These are phyloP conservation scores for Theobroma cacao DNA, from an alignment of 345 rosid species.

Conservation along the genomic window DNA sequence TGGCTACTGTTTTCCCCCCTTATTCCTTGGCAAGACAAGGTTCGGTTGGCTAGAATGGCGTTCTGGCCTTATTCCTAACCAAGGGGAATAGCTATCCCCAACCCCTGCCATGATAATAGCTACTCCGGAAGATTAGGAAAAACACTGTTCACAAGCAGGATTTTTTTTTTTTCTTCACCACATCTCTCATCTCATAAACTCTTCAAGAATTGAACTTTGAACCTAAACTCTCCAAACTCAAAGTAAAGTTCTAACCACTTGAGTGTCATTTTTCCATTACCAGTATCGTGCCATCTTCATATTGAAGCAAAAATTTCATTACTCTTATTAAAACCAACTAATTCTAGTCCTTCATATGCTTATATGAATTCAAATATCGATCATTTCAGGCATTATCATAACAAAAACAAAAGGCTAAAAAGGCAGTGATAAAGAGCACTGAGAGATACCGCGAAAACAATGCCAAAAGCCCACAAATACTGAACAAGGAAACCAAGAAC, in stretches of 20 bases:
- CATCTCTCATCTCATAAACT: not conserved
- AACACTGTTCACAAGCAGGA: not conserved
- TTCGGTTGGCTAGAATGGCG: too few species aligned
- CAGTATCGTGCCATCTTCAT: too few species aligned
- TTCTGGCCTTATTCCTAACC: too few species aligned
- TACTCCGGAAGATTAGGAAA: too few species aligned
- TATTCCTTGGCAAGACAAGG: too few species aligned
- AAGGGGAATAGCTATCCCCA: too few species aligned
- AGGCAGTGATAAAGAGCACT: not conserved
- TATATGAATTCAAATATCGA: not conserved
- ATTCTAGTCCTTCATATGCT: not conserved
- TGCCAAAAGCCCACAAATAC: constrained; percentile 89
- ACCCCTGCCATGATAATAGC: too few species aligned
- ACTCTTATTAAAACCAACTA: not conserved
- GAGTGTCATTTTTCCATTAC: not conserved
- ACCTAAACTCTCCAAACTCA: not conserved
- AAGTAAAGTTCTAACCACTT: not conserved
- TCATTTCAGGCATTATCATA: not conserved
- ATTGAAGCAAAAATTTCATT: too few species aligned
- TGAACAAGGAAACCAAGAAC: constrained; percentile 77
- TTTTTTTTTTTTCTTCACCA: not conserved
- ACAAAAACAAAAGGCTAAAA: not conserved
- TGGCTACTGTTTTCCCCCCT: too few species aligned
- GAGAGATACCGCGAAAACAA: constrained; percentile 64
- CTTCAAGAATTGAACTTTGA: not conserved